These are phyloP conservation scores for Testicularia cyperi DNA, from an alignment of 1,284 basidiomycete species.

Conservation along the genomic window DNA sequence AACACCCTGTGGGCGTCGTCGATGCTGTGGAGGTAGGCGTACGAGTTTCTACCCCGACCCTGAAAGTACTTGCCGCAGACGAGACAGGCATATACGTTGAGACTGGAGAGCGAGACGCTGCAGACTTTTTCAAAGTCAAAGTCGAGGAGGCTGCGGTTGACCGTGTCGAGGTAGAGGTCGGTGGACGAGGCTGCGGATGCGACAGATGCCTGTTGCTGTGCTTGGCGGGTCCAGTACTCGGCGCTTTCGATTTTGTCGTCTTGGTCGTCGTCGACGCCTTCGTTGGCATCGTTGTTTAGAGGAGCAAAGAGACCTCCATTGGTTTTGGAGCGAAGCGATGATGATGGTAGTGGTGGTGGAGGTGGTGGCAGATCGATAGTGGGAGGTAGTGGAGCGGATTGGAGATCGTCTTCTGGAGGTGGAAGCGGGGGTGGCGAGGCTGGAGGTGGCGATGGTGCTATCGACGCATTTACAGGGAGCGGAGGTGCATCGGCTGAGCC, in stretches of 20 bases:
- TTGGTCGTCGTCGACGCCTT: constrained; percentile 18
- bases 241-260: constrained; percentile 26
- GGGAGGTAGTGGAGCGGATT: too few species aligned
- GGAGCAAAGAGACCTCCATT: too few species aligned
- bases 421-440: constrained; percentile 32
- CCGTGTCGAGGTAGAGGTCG: constrained; percentile 92
- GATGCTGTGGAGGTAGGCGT: constrained; percentile 95
- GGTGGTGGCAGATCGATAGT: constrained; percentile 23
- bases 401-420: constrained; percentile 19
- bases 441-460: constrained; percentile 8
- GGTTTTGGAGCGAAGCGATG: neutral
- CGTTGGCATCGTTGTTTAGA: too few species aligned
- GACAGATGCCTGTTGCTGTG: constrained; percentile 1
- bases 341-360: constrained; percentile 13
- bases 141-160: constrained; percentile 69
- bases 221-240: constrained; percentile 45
- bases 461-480: too few species aligned
- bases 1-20: constrained; percentile 98
- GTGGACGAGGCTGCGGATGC: constrained; percentile 1
- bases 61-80: constrained; percentile 99
- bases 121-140: constrained; percentile 99
- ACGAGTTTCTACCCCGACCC: constrained; percentile 86
- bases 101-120: constrained; percentile 90
- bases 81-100: constrained; percentile 96
- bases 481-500: neutral